phyloP scores from a whole-genome alignment of 495 filamentous ascomycete genomes.

The Talaromyces thailandensis region DNA sequence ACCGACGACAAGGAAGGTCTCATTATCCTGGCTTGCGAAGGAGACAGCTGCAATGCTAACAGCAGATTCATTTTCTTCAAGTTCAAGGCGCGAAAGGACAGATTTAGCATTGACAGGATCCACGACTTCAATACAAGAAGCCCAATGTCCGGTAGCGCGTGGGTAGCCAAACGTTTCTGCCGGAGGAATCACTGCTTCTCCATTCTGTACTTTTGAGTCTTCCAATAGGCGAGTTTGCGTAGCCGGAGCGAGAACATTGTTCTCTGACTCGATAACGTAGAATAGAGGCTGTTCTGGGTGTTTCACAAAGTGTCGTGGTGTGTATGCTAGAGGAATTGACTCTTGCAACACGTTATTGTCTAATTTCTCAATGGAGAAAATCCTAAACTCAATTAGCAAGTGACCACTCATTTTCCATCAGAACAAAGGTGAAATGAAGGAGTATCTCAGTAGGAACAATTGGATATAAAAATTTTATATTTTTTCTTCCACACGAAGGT shows the following conservation, averaged over 20 bases:
- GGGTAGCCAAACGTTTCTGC: conserved; percentile 88
- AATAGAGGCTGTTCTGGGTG: conserved; percentile 84
- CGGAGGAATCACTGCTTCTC: conserved; percentile 58
- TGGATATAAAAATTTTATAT: conserved; percentile 46
- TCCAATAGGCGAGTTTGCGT: conserved; percentile 61
- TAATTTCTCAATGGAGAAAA: conserved; percentile 83
- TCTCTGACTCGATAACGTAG: conserved; percentile 90
- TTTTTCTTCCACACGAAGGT: conserved; percentile 43
- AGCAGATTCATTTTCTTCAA: conserved; percentile 86
- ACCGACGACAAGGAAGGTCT: conserved; percentile 85
- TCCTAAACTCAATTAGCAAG: conserved; percentile 39
- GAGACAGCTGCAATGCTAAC: conserved; percentile 75
- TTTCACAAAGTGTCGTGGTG: conserved; percentile 76
- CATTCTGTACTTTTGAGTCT: conserved; percentile 56
- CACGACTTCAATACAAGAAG: conserved; percentile 84
- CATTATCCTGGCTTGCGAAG: conserved; percentile 81
- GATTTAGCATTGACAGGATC: conserved; percentile 70
- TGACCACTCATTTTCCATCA: conserved; percentile 8
- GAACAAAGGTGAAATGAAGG: background rate
- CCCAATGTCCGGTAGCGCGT: conserved; percentile 76
- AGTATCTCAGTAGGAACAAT: conserved; percentile 66
- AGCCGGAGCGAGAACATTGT: conserved; percentile 72
- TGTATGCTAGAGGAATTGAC: conserved; percentile 81
- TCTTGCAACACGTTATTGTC: conserved; percentile 82
- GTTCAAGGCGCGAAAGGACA: conserved; percentile 65